Percentiles rank a stretch among this genome's conserved stretches.
Evolutionary conservation across 805 yeast genomes (phyloP).

Genomic region (Ogataea methylovora): DNA sequence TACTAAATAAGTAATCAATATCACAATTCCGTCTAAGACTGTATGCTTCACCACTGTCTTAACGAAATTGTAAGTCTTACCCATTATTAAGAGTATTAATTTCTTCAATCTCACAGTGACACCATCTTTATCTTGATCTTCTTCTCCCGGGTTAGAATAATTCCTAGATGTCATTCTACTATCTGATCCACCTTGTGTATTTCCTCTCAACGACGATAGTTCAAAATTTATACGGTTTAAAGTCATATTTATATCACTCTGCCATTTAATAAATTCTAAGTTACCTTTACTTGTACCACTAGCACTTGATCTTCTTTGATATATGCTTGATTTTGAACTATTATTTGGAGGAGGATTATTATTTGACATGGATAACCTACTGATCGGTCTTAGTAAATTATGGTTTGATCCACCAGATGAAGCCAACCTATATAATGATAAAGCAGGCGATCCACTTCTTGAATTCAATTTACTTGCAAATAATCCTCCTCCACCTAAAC

Average conservation of each 20-base stretch:
- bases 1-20: too few relatives aligned
- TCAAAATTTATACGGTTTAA: slow-evolving; percentile 39
- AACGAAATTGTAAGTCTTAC: too few relatives aligned
- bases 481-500: background rate
- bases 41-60: too few relatives aligned
- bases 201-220: slow-evolving; percentile 14
- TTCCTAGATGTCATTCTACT: too few relatives aligned
- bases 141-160: too few relatives aligned
- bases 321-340: background rate
- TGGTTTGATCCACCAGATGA: slow-evolving; percentile 22
- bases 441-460: slow-evolving; percentile 21
- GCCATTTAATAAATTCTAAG: slow-evolving; percentile 43
- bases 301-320: background rate
- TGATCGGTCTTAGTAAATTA: slow-evolving; percentile 20
- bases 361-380: slow-evolving; percentile 18
- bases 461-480: background rate
- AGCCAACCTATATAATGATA: slow-evolving; percentile 24
- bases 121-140: too few relatives aligned
- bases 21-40: too few relatives aligned
- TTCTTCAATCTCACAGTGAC: too few relatives aligned
- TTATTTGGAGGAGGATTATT: background rate
- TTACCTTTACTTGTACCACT: slow-evolving; percentile 13
- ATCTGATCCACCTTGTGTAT: too few relatives aligned
- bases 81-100: too few relatives aligned
- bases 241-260: slow-evolving; percentile 41